Base-by-base conservation (phyloP, 179 eudicot genomes). In the Spinacia oleracea region DNA sequence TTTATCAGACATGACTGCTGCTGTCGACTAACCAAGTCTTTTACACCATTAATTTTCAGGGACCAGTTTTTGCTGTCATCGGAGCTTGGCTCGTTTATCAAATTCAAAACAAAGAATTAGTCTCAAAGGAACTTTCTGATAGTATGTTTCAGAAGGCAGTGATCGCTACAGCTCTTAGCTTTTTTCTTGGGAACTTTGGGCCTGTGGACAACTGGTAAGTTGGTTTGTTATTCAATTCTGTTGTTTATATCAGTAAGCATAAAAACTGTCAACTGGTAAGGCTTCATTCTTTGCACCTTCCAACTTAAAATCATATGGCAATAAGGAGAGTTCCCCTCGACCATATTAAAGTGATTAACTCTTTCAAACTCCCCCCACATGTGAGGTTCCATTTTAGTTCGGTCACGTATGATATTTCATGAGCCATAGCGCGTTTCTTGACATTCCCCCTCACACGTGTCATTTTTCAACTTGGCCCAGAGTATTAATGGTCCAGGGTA, bases 11-110 rank as follows among this genome's bases (percentile, higher is more conserved):
- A 38, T 10, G 20, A 38, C 31, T 8, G 35, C 29, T 21, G 42
- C 0, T 7, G 3, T 15, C 5, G 10, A 34, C 62, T 71, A 35
- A 73, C 72, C 66, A 70, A 63, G 53, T 58, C 12, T 5, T 29
- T 5, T 65, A 6, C 29, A 29, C 62, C 43, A 63, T 38, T n/a
- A n/a, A n/a, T n/a, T 78, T 62, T 38, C 82, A 92, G 98, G 98
- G 94, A 48, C 98, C 98, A 0, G 88, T 81, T 15, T 93, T 93
- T 83, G 93, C 93, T 68, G 71, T 93, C 27, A 82, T 93, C 14
- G 98, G 97, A 51, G 93, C 98, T 67, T 93, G 94, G 95, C 89
- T 93, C 23, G 79, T 89, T 69, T 88, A 89, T 78, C 98, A 92
- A 72, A 59, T 85, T 40, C 93, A 86, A 75, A 90, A 92, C 89